Conservation (phyloP, 495 filamentous ascomycete species). For the Penicillium fimorum region DNA sequence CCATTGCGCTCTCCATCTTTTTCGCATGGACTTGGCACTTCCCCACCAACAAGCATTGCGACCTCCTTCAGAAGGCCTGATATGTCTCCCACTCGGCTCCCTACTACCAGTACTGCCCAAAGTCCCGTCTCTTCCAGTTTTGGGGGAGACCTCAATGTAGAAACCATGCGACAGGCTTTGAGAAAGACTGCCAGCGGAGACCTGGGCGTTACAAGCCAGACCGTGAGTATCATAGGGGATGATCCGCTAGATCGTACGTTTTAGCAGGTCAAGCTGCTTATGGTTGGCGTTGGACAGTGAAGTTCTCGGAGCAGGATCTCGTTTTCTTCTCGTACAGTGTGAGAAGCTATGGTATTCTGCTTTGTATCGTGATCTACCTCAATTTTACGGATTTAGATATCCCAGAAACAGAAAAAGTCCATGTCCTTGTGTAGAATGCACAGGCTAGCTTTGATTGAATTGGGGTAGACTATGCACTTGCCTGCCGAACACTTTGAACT, state of each 20-base stretch:
- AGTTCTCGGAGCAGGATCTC: conserved; percentile 6
- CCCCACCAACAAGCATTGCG: conserved; percentile 66
- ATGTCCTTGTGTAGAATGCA: neutral
- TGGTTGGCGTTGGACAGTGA: conserved; percentile 1
- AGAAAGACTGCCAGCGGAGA: conserved; percentile 77
- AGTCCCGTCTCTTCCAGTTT: conserved; percentile 46
- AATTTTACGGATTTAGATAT: conserved; percentile 21
- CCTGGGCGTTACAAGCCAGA: conserved; percentile 60
- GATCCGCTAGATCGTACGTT: conserved; percentile 31
- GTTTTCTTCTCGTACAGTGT: conserved; percentile 4
- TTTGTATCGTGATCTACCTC: conserved; percentile 12
- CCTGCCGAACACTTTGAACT: conserved; percentile 28
- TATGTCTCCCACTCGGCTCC: conserved; percentile 48
- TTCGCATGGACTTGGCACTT: conserved; percentile 58
- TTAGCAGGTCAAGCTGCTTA: conserved; percentile 10
- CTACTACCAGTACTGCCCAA: conserved; percentile 30
- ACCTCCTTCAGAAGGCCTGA: conserved; percentile 66
- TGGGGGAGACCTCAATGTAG: conserved; percentile 73
- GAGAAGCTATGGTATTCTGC: conserved; percentile 7
- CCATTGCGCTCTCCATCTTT: conserved; percentile 70
- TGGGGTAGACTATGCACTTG: conserved; percentile 2
- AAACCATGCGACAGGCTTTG: conserved; percentile 83
- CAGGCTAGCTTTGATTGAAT: conserved; percentile 6
- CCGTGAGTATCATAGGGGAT: conserved; percentile 56
- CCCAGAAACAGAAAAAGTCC: conserved; percentile 4